Percentiles rank a stretch among this genome's conserved stretches.
Conservation (phyloP, 768 basidiomycete species). For the Tulasnella sp. region DNA sequence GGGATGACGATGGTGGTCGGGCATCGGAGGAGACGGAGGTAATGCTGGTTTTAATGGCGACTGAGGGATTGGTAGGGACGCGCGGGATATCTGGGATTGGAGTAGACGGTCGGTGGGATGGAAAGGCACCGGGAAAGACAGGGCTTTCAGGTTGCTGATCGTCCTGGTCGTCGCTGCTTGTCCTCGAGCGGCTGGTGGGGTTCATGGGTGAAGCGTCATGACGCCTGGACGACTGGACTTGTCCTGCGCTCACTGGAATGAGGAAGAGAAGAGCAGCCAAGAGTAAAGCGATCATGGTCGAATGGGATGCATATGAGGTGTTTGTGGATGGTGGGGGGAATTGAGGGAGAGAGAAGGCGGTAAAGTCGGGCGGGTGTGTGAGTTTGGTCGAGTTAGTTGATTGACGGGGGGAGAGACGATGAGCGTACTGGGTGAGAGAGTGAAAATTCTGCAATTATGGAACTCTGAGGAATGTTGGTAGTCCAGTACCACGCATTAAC, state of each 20-base stretch:
- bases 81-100: not conserved
- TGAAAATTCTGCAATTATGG: not conserved
- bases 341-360: not conserved
- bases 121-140: not conserved
- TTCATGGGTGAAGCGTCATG: not conserved
- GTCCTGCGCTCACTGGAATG: not conserved
- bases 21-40: not conserved
- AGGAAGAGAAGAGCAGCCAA: not conserved
- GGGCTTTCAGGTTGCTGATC: not conserved
- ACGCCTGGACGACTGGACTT: not conserved
- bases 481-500: not conserved
- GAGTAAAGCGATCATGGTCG: constrained; percentile 1
- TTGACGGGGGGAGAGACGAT: not conserved
- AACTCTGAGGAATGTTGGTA: not conserved
- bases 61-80: not conserved
- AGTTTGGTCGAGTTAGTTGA: constrained; percentile 1
- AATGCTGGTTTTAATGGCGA: not conserved
- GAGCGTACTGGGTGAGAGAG: not conserved
- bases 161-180: not conserved
- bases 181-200: not conserved
- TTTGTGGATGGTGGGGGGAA: not conserved
- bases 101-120: not conserved
- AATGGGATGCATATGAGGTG: not conserved
- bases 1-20: not conserved
- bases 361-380: not conserved